phyloP scores from a whole-genome alignment of 495 filamentous ascomycete genomes.

The Aspergillus wentii region DNA sequence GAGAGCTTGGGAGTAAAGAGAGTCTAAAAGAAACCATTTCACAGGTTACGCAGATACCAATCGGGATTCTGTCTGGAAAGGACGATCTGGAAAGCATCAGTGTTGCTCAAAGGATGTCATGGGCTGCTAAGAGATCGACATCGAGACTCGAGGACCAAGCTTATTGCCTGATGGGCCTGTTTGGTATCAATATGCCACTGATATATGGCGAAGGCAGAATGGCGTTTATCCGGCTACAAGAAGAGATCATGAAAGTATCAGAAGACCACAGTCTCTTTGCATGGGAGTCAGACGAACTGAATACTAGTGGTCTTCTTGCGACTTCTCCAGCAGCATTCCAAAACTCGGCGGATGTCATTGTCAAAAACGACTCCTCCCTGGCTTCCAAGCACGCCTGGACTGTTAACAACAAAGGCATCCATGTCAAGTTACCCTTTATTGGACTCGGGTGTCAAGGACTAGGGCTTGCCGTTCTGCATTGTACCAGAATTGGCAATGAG shows the following conservation, averaged over 20 bases:
- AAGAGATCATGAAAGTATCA: conserved; percentile 16
- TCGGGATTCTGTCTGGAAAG: too few relatives aligned
- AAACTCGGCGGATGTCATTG: too few relatives aligned
- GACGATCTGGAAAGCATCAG: background rate
- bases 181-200: conserved; percentile 22
- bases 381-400: too few relatives aligned
- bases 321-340: background rate
- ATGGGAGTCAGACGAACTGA: conserved; percentile 7
- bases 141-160: conserved; percentile 18
- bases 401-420: too few relatives aligned
- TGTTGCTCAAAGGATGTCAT: conserved; percentile 16
- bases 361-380: too few relatives aligned
- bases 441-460: too few relatives aligned
- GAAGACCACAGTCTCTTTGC: conserved; percentile 18
- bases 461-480: too few relatives aligned
- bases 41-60: too few relatives aligned
- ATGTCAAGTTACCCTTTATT: too few relatives aligned
- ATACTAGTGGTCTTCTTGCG: conserved; percentile 1
- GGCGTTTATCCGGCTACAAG: conserved; percentile 18
- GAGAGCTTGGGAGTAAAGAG: background rate
- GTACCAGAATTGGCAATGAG: too few relatives aligned
- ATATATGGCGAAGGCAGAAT: conserved; percentile 21
- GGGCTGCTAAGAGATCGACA: conserved; percentile 17
- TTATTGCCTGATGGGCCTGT: conserved; percentile 23
- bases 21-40: background rate